These are phyloP conservation scores for Xylariaceae sp. DNA, from an alignment of 2,329 filamentous ascomycete species.

Conservation along the genomic window DNA sequence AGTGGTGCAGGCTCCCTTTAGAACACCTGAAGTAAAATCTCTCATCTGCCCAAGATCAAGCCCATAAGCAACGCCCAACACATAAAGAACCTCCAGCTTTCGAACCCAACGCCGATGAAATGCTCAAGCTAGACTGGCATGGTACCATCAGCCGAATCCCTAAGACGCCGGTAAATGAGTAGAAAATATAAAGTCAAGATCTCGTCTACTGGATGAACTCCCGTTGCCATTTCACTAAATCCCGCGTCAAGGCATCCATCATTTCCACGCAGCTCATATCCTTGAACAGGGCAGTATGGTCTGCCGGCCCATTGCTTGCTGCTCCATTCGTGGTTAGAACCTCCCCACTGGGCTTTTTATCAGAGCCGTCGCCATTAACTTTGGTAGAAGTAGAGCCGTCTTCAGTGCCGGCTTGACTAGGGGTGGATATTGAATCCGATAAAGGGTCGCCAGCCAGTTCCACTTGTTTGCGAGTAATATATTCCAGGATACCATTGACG, in stretches of 20 bases:
- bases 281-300: conserved; percentile 63
- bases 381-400: conserved; percentile 46
- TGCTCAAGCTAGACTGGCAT: conserved; percentile 30
- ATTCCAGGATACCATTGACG: conserved; percentile 84
- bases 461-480: conserved; percentile 86
- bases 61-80: conserved; percentile 17
- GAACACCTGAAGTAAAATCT: background rate
- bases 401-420: conserved; percentile 50
- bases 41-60: background rate
- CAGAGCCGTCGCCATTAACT: conserved; percentile 45
- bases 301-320: conserved; percentile 42
- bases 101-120: conserved; percentile 34
- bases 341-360: conserved; percentile 28
- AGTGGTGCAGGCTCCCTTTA: background rate
- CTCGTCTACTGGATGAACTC: conserved; percentile 58
- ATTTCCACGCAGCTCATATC: conserved; percentile 82
- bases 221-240: conserved; percentile 86
- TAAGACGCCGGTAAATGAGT: conserved; percentile 15
- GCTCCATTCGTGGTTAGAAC: conserved; percentile 37
- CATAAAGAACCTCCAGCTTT: conserved; percentile 12
- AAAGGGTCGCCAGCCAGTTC: conserved; percentile 76
- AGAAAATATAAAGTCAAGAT: conserved; percentile 14
- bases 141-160: conserved; percentile 29
- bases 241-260: conserved; percentile 85
- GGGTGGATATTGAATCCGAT: conserved; percentile 49